Base-by-base conservation (phyloP, 2,329 filamentous ascomycete species). In the Claviceps spartinae region DNA sequence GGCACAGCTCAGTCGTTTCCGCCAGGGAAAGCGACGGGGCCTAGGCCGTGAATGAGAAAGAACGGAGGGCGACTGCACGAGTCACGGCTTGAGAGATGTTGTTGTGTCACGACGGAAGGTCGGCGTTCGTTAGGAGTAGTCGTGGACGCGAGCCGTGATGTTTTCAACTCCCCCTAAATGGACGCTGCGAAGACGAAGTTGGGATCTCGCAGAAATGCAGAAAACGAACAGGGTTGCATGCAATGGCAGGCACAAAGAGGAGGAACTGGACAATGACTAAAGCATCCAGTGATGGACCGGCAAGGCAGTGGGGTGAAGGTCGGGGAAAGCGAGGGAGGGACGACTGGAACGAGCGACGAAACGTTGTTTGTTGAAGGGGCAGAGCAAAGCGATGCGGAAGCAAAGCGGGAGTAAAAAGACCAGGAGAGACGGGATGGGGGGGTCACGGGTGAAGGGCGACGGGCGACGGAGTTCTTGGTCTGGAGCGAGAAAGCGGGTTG, bases 321-420 rank as follows among this genome's bases (percentile, higher is more conserved):
- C 55, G 58, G 55, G 56, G 18, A 62, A 63, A 66, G 66, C 56
- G 66, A 68, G 62, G 59, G 67, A 69, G 46, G 49, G 51, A 49
- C 41, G 48, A 51, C 67, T 69, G 66, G 65, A 70, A 69, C 66
- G 66, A 69, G 63, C 58, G 63, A 58, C 65, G 34, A 53, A 49
- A 51, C 51, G 54, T 67, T 67, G 68, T 68, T 48, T 6, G 65
- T 67, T 67, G 65, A 66, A 69, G 66, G 66, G 61, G 61, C 61
- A 18, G 18, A 11, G 57, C 58, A 52, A 57, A 59, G 57, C 59
- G 57, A 54, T 54, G 57, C 51, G 54, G 52, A 55, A 61, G 58
- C 54, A 37, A 48, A 43, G 40, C 37, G 44, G 9, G 9, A 34
- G 9, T 9, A 11, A 40, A 50, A 43, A 44, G 37, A 38, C 41